Base-by-base conservation (phyloP, 2,329 filamentous ascomycete species). In the Exutisphaerella laricina region DNA sequence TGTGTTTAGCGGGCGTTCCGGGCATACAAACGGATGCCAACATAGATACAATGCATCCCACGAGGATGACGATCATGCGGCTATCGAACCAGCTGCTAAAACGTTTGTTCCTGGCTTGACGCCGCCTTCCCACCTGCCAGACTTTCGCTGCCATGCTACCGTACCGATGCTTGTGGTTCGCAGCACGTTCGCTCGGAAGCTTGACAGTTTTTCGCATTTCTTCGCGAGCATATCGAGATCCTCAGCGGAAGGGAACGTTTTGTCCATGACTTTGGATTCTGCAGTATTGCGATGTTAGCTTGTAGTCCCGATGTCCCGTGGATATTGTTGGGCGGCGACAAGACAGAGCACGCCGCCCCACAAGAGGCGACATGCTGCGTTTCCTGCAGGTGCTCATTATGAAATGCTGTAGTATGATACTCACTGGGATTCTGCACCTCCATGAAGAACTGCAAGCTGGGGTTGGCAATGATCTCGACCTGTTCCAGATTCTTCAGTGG, bases 391-490 rank as follows among this genome's bases (percentile, higher is more conserved):
- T n/a, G n/a, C n/a, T n/a, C n/a, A n/a, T n/a, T n/a, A n/a, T n/a
- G n/a, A n/a, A n/a, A n/a, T n/a, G n/a, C n/a, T n/a, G n/a, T n/a
- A n/a, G n/a, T n/a, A n/a, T n/a, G 23, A 12, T 1, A 31, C 18
- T 21, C 20, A 35, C 33, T 17, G 14, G 39, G 42, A 46, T 43
- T 47, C 18, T 45, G 42, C 18, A 67, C 65, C 43, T 59, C 62
- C 55, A 66, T 61, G 39, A 61, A 62, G 49, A 66, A 66, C 32
- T 61, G 53, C 38, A 66, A 45, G 34, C 55, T 61, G 4, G 66
- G 65, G 39, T 63, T 64, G 1, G 59, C 64, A 16, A 68, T 59
- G 25, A 69, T 57, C 50, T 68, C 66, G 9, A 68, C 57, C 46
- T 66, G 63, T 48, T 69, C 66, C 32, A 68, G 40, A 34, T 59